Evolutionary conservation across 768 basidiomycete species (phyloP).

Genomic region (Lactarius psammicola): DNA sequence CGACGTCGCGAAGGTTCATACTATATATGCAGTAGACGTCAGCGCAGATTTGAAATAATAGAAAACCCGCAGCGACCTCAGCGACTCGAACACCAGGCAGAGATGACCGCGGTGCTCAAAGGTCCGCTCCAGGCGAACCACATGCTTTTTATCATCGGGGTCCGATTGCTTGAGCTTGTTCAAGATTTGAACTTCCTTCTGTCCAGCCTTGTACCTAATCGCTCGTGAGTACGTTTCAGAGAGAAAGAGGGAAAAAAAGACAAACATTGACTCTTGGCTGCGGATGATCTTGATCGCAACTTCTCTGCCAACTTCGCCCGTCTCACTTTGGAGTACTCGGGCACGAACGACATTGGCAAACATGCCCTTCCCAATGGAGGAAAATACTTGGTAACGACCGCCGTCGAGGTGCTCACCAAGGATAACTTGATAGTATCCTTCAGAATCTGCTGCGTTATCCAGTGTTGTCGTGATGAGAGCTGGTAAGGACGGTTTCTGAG

Average conservation of each 20-base stretch:
- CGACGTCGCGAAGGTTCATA: conserved; percentile 97
- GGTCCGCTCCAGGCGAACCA: conserved; percentile 87
- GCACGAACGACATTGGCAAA: conserved; percentile 96
- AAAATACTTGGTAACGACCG: conserved; percentile 92
- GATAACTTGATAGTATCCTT: conserved; percentile 94
- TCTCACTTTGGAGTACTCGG: conserved; percentile 66
- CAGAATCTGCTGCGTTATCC: conserved; percentile 89
- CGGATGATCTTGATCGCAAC: conserved; percentile 98
- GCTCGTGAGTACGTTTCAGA: conserved; percentile 13
- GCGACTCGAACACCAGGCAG: conserved; percentile 91
- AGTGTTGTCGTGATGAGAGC: conserved; percentile 72
- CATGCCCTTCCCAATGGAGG: conserved; percentile 97
- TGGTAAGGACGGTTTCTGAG: conserved; percentile 52
- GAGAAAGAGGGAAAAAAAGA: conserved; percentile 25
- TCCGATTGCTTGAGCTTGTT: conserved; percentile 85
- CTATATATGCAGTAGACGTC: conserved; percentile 40
- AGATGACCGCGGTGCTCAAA: conserved; percentile 98
- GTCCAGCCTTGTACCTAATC: conserved; percentile 86
- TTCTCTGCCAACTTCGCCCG: conserved; percentile 58
- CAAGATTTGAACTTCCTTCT: conserved; percentile 89
- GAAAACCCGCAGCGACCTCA: conserved; percentile 58
- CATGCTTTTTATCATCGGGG: conserved; percentile 95
- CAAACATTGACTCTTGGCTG: conserved; percentile 95
- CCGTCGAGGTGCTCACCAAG: conserved; percentile 92
- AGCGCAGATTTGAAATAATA: conserved; percentile 7